Percentiles rank a stretch among this genome's conserved stretches.
Conservation (phyloP, 2,329 filamentous ascomycete genomes). For the Diplodia intermedia region DNA sequence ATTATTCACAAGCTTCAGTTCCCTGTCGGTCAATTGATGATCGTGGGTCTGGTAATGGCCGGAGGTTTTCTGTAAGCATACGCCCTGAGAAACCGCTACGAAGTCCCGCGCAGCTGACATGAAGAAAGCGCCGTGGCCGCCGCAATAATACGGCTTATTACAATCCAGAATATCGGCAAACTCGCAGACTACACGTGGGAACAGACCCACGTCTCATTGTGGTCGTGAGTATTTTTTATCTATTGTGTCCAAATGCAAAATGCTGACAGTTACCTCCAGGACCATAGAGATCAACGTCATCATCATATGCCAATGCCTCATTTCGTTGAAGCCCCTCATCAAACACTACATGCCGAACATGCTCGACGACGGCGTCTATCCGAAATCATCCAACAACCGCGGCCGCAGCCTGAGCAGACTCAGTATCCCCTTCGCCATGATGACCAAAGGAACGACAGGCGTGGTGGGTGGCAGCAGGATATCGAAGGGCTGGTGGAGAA, state of each 20-base stretch:
- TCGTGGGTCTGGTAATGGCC: neutral
- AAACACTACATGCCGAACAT: constrained; percentile 61
- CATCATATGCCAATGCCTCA: constrained; percentile 83
- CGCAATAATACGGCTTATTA: neutral
- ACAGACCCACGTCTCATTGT: constrained; percentile 2
- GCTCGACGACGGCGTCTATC: constrained; percentile 50
- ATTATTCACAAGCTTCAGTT: constrained; percentile 4
- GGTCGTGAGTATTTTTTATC: constrained; percentile 1
- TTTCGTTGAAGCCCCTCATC: constrained; percentile 81
- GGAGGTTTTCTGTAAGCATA: constrained; percentile 8
- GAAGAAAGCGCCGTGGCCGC: neutral
- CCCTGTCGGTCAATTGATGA: constrained; percentile 2
- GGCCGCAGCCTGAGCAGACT: neutral
- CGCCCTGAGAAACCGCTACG: neutral
- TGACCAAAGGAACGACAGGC: constrained; percentile 7
- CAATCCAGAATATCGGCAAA: neutral
- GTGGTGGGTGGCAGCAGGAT: constrained; percentile 3
- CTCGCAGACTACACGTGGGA: constrained; percentile 14
- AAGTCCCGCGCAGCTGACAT: neutral
- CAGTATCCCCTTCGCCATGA: constrained; percentile 1
- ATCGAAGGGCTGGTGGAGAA: constrained; percentile 10
- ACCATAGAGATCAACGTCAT: constrained; percentile 83
- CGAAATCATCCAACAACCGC: neutral
- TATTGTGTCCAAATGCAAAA: neutral
- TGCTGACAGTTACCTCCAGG: neutral